Evolutionary conservation across 176 grass and related monocot genomes (phyloP), one percentile per base, ranked within the genome.

Genomic region (Saccharum spontaneum): DNA sequence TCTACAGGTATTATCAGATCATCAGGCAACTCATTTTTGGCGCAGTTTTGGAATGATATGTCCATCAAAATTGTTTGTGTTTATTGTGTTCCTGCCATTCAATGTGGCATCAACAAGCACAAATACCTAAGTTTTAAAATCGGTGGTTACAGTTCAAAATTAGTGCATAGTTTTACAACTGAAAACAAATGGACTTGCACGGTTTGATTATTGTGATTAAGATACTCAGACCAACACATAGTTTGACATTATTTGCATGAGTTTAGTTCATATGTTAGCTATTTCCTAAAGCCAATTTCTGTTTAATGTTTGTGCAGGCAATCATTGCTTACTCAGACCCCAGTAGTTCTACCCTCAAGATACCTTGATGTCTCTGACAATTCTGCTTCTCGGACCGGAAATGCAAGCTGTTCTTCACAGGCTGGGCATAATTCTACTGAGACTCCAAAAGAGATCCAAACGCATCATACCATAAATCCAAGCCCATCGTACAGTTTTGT

Each of bases 311-410:
- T 68, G 20, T 80, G 43, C 90, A 96, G 97, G 73, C 90, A 80
- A 71, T 99, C 97, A 52, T 84, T 99, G 49, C 82, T 99, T 70
- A 94, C 91, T 59, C 91, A 99, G 86, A 78, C 94, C 70, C 92
- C 91, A 16, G 48, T 87, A 57, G 81, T 83, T 78, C 74, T 94
- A 40, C 91, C 85, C 40, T 69, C 90, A 40, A 89, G 87, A 65
- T 91, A 87, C 73, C 76, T 87, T 15, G 86, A 49, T 13, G 36
- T 85, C 11, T 88, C 90, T 74, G 71, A 86, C 24, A 82, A 81
- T 84, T 94, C 91, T 86, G 69, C 63, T 83, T 98, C 93, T 31
- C 82, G 69, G 65, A 62, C 67, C 16, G 77, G 75, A 84, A 96
- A 85, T 71, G 61, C 30, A 17, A 96, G 84, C 75, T 86, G 79